Conservation (phyloP, 345 rosid genomes). For the Draba incana region DNA sequence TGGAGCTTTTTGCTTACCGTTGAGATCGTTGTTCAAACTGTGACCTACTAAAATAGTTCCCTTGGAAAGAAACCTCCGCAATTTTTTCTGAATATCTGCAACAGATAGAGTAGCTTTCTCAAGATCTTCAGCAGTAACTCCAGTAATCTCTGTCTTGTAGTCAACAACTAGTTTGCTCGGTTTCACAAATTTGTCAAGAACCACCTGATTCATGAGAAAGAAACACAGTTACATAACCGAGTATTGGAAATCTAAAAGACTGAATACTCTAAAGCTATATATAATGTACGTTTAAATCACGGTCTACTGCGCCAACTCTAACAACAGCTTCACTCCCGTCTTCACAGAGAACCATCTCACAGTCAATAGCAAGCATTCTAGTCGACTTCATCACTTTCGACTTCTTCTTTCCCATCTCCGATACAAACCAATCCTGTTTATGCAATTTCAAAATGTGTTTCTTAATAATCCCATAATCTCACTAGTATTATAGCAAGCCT, state of each 20-base stretch:
- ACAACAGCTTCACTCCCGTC: slow-evolving; percentile 94
- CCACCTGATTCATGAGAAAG: slow-evolving; percentile 57
- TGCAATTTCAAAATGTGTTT: neutral
- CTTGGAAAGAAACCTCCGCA: slow-evolving; percentile 66
- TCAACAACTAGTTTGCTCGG: slow-evolving; percentile 67
- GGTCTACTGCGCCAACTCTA: slow-evolving; percentile 75
- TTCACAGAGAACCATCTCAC: slow-evolving; percentile 97
- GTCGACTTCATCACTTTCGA: slow-evolving; percentile 52
- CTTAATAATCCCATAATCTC: neutral
- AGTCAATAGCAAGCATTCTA: slow-evolving; percentile 76
- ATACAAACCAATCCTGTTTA: slow-evolving; percentile 73
- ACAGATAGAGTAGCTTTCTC: slow-evolving; percentile 63
- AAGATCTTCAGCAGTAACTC: slow-evolving; percentile 70
- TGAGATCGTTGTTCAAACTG: slow-evolving; percentile 74
- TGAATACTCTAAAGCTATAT: neutral
- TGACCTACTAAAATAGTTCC: slow-evolving; percentile 86
- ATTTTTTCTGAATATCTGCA: slow-evolving; percentile 72
- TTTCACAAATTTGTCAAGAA: slow-evolving; percentile 70
- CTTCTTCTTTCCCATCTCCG: slow-evolving; percentile 48
- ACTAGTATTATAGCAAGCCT: neutral
- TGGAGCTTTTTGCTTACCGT: slow-evolving; percentile 48
- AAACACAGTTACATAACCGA: neutral
- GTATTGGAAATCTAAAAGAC: neutral
- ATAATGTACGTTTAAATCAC: slow-evolving; percentile 57
- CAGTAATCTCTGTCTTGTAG: slow-evolving; percentile 80